Evolutionary conservation across 441 rosid genomes (phyloP).

Genomic region (Metrosideros polymorpha): DNA sequence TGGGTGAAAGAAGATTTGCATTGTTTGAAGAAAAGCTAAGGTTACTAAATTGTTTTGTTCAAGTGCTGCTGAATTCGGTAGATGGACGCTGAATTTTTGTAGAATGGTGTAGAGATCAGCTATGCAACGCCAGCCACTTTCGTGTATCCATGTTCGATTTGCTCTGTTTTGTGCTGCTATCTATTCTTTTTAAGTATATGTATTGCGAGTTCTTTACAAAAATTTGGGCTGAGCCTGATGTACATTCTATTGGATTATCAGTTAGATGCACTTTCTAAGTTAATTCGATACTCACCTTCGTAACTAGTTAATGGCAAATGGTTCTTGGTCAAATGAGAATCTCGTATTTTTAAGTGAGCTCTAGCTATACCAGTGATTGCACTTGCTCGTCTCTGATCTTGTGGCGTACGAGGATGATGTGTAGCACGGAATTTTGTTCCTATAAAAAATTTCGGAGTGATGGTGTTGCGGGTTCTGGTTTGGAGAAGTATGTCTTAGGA

Average conservation of each 20-base stretch:
- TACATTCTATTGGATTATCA: neutral
- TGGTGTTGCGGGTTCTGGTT: neutral
- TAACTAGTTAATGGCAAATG: neutral
- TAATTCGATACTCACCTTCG: neutral
- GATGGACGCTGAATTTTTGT: neutral
- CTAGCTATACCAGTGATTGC: neutral
- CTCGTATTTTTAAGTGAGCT: neutral
- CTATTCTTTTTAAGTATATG: neutral
- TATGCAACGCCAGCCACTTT: neutral
- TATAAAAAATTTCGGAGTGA: neutral
- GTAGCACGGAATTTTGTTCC: neutral
- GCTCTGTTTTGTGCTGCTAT: neutral
- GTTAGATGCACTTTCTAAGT: neutral
- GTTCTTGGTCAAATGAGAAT: neutral
- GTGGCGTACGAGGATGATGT: neutral
- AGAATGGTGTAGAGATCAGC: neutral
- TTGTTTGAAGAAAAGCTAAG: neutral
- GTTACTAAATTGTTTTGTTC: neutral
- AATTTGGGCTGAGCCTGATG: neutral
- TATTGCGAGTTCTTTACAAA: neutral
- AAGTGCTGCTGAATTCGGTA: neutral
- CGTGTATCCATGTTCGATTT: neutral
- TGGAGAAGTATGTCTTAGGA: neutral
- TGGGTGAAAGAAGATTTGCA: neutral
- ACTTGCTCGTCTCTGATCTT: neutral